Evolutionary conservation across 352 stramenopile genomes (phyloP), one percentile per base, ranked within the genome.

Genomic region (Elongisporangium undulatum): DNA sequence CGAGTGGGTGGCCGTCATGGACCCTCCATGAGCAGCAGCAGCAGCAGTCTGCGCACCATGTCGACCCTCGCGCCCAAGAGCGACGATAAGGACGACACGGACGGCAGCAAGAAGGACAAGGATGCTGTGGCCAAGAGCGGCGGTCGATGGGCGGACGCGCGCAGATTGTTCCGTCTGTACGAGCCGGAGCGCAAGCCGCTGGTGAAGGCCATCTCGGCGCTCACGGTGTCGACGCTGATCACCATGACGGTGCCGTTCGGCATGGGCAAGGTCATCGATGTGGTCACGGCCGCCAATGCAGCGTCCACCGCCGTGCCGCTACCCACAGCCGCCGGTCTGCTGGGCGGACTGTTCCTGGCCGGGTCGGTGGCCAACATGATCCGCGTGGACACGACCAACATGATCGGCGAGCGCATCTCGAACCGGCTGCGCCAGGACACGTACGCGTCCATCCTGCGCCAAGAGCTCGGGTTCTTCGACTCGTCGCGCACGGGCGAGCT

Each of bases 391-490:
- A 82, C 79, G 22, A 92, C 75, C 69, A 90, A 90, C 54, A 92
- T 95, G 84, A 94, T 94, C 57, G 86, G 84, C 62, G 86, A 93
- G 67, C 75, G 86, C 57, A 92, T 95, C 68, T 87, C 81, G 23
- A 90, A 86, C 58, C 77, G 82, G 2, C 68, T 95, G 22, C 73
- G 86, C 48, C 84, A 92, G 62, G 73, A 84, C 56, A 90, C 82
- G 53, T 95, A 93, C 67, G 78, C 69, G 48, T 91, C 83, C 12
- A 89, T 95, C 53, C 50, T 95, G 54, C 68, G 63, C 23, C 93
- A 98, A 62, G 94, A 98, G 52, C 61, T 95, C 29, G 77, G 74
- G 12, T 98, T 97, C 72, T 98, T 98, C 51, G 94, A 98, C 71
- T 26, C 61, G 17, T 91, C 77, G 6, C 82, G 89, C 56, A 96